phyloP scores from a whole-genome alignment of 108 stramenopile genomes.

The Schizochytrium sp. region DNA sequence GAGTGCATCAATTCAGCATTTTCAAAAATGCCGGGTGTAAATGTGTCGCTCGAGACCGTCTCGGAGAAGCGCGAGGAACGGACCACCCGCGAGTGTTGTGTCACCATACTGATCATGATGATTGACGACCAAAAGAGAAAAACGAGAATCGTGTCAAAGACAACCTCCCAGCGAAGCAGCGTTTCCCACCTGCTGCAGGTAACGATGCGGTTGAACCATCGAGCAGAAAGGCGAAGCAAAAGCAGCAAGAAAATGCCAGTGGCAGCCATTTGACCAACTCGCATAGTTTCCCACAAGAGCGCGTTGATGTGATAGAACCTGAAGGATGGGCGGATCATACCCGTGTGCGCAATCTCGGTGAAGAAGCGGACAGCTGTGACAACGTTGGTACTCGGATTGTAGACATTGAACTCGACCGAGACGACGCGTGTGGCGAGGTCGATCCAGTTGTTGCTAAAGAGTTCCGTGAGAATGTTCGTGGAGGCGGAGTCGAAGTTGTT shows the following conservation, averaged over 20 bases:
- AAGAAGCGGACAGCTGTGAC: neutral
- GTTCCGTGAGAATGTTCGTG: neutral
- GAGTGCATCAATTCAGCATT: neutral
- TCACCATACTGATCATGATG: neutral
- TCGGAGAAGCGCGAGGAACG: neutral
- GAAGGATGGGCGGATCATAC: neutral
- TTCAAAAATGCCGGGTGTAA: neutral
- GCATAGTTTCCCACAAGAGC: neutral
- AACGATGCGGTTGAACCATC: neutral
- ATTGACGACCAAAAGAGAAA: neutral
- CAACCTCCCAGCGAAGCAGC: neutral
- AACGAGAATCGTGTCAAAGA: neutral
- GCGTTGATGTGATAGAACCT: slow-evolving; percentile 6
- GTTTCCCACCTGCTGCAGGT: neutral
- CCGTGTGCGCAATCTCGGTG: neutral
- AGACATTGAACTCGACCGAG: slow-evolving; percentile 10
- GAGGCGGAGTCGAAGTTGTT: neutral
- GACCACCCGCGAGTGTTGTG: neutral
- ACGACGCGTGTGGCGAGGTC: neutral
- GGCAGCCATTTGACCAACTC: neutral
- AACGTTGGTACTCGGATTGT: neutral
- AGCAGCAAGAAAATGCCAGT: neutral
- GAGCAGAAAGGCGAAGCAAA: neutral
- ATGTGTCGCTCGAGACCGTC: neutral
- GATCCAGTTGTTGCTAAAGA: neutral